Evolutionary conservation across 2,329 filamentous ascomycete species (phyloP), one percentile per base, ranked within the genome.

Genomic region (Celoporthe dispersa): DNA sequence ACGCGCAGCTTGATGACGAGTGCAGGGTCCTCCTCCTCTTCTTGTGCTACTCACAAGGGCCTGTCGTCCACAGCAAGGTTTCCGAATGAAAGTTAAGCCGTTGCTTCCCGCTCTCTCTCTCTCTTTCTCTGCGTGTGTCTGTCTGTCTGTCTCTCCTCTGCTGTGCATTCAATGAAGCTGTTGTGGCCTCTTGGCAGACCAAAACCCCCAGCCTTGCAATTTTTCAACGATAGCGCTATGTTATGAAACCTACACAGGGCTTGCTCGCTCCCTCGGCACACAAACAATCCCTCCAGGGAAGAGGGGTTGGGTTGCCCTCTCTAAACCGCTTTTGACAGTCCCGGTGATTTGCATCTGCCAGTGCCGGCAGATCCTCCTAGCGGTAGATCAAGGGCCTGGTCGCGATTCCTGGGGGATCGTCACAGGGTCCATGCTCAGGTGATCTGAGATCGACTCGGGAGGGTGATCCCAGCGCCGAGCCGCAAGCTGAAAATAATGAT

Each of bases 341-440:
- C 53, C 53, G 53, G 53, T 60, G 57, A n/a, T 35, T 60, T 37
- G 57, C 57, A 60, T 33, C 33, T 60, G 57, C 28, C 31, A 60
- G 57, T 60, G 57, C 57, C 57, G 57, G 57, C 31, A 60, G 57
- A 35, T 60, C 33, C 31, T 25, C 57, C 33, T 60, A 60, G 57
- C 31, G 57, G 57, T 60, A 60, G 57, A 60, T 60, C 57, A 60
- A 60, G 28, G 22, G 44, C 44, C 33, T 37, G 11, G 57, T 37
- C 44, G 57, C 31, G 8, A 37, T 37, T 60, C 22, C 19, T 37
- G 57, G 57, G 57, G 57, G 57, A 60, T 60, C 57, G 57, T 12
- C 57, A 60, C 57, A 60, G 57, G 57, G 57, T 60, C 31, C 57
- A 37, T 60, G 31, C 53, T 33, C 28, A 57, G 53, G 53, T 57